Evolutionary conservation across 495 filamentous ascomycete species (phyloP), one percentile per base, ranked within the genome.

Genomic region (Trichoderma virens): DNA sequence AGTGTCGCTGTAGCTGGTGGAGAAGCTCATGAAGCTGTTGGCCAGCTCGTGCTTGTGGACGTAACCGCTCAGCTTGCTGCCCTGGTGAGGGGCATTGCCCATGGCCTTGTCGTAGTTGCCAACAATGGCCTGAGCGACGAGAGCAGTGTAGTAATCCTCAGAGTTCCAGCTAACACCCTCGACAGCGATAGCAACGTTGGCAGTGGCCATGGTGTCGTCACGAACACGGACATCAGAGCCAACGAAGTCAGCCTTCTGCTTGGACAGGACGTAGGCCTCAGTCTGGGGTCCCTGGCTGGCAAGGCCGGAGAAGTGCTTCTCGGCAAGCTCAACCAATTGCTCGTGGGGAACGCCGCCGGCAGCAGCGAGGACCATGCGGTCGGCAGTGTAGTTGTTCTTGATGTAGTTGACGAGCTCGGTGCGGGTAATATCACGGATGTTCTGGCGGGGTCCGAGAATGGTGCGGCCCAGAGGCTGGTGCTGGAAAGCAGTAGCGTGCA

Each of bases 11-110:
- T 99, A 99, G 82, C 91, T 96, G 59, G 94, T 99, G 70, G 91
- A 96, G 81, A 99, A 99, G 85, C 90, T 93, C 94, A 99, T 99
- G 86, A 96, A 98, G 84, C 91, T 96, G 81, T 94, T 99, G 72
- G 93, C 93, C 61, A 99, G 86, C 72, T 92, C 86, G 79, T 98
- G 84, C 80, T 96, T 83, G 84, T 93, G 87, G 65, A 99, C 88
- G 68, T 94, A 89, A 65, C 86, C 85, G 84, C 91, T 95, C 72
- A 99, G 90, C 84, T 93, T 97, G 91, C 91, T 96, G 68, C 94
- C 95, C 67, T 97, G 86, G 82, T 96, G 93, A 61, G 92, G 85
- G 59, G 93, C 91, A 79, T 92, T 96, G 74, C 95, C 95, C 89
- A 98, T 95, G 62, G 94, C 90, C 78, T 92, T 92, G 81, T 99